These are phyloP conservation scores for Biscogniauxia mediterranea DNA, from an alignment of 2,329 filamentous ascomycete species.

Conservation along the genomic window DNA sequence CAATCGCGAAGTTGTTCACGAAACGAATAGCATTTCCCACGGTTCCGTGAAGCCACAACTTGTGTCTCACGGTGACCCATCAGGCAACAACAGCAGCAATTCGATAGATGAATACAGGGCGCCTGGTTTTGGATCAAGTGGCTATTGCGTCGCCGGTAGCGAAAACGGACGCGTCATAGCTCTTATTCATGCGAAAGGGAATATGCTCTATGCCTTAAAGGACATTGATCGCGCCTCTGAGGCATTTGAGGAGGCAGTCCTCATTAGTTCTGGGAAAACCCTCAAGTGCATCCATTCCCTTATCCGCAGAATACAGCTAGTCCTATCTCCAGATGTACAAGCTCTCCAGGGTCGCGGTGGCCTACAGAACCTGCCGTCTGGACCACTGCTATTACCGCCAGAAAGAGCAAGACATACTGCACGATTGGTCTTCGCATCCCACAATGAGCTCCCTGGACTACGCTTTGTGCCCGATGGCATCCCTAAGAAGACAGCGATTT, in stretches of 20 bases:
- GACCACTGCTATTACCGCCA: conserved; percentile 77
- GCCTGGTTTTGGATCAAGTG: conserved; percentile 70
- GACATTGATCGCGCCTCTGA: conserved; percentile 77
- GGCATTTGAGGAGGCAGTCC: conserved; percentile 91
- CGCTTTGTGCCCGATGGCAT: conserved; percentile 67
- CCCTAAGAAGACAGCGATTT: conserved; percentile 75
- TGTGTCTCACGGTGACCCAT: conserved; percentile 12
- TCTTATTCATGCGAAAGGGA: conserved; percentile 97
- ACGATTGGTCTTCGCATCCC: conserved; percentile 73
- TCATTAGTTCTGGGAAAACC: conserved; percentile 77
- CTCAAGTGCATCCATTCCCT: conserved; percentile 72
- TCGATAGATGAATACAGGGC: conserved; percentile 14
- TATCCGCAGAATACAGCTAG: conserved; percentile 72
- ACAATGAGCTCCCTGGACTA: conserved; percentile 78
- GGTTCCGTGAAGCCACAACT: conserved; percentile 9
- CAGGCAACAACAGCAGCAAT: conserved; percentile 5
- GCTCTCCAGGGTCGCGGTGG: conserved; percentile 27
- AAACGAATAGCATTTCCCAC: conserved; percentile 8
- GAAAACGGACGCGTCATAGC: conserved; percentile 93
- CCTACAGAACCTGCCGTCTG: conserved; percentile 36
- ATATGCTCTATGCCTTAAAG: conserved; percentile 90
- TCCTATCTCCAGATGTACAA: conserved; percentile 52
- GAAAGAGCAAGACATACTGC: conserved; percentile 82
- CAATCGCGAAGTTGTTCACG: conserved; percentile 7
- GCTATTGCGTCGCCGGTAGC: conserved; percentile 77